Evolutionary conservation across 306 rosid species (phyloP).

Genomic region (Quercus berberidifolia): DNA sequence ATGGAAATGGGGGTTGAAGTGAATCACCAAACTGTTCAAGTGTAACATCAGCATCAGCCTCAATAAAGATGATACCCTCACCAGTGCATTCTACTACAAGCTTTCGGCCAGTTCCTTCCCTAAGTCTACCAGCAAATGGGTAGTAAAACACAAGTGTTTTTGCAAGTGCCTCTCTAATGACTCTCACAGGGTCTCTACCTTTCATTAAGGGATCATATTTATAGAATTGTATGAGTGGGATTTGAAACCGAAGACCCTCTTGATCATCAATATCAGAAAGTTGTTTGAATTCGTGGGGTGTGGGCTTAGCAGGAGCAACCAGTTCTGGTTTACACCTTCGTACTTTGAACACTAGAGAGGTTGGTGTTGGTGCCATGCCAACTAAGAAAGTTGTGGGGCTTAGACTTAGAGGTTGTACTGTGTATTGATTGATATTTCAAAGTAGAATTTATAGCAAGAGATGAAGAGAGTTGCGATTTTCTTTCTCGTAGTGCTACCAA

Average conservation of each 20-base stretch:
- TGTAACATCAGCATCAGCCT: background rate
- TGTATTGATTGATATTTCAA: no score
- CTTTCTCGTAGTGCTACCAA: no score
- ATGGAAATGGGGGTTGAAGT: constrained; percentile 1
- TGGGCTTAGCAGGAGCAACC: constrained; percentile 27
- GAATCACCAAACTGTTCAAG: background rate
- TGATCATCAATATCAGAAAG: constrained; percentile 44
- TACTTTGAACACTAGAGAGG: constrained; percentile 25
- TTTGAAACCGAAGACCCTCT: constrained; percentile 35
- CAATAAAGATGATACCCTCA: background rate
- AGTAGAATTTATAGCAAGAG: background rate
- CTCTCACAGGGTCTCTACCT: constrained; percentile 30
- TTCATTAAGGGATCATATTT: constrained; percentile 22
- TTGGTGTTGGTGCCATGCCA: background rate
- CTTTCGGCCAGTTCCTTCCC: constrained; percentile 29
- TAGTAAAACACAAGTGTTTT: constrained; percentile 35
- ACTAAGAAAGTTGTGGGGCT: background rate
- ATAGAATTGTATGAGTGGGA: constrained; percentile 35
- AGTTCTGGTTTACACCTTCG: constrained; percentile 19
- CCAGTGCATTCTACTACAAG: background rate
- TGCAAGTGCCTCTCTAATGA: constrained; percentile 29
- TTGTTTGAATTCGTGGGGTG: constrained; percentile 26
- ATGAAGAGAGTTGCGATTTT: no score
- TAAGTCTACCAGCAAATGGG: constrained; percentile 37
- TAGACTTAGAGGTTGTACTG: background rate